Evolutionary conservation across 495 filamentous ascomycete genomes (phyloP), one percentile per base, ranked within the genome.

Genomic region (Amorphotheca resinae): DNA sequence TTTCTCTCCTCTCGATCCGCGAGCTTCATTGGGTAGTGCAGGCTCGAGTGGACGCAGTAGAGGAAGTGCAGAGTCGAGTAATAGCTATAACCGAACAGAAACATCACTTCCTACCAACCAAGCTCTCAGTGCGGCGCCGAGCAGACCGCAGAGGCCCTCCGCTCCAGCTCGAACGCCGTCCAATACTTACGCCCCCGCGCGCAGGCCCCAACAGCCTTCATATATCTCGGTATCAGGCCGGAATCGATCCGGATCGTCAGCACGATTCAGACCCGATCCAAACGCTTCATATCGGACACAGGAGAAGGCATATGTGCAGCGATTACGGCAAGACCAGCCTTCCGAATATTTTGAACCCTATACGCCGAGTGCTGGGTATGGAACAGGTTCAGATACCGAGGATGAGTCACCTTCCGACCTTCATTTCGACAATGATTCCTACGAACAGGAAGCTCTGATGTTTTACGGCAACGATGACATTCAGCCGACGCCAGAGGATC

Each of bases 381-480:
- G 80, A 57, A 73, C 67, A 2, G 86, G 87, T 33, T 87, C 89
- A 8, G 87, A 94, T 50, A 74, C 80, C n/a, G 91, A 96, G 38
- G 91, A 84, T 5, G 82, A 83, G 9, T 91, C 86, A 0, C 88
- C 88, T 3, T 82, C 82, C 0, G 89, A 91, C 47, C 74, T 77
- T 1, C 82, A 81, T 15, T 83, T 83, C 49, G 80, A 84, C 38
- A 81, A 82, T 47, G 84, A 94, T 54, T 69, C 73, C 26, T 94
- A 93, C 61, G 88, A 96, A 52, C 84, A 87, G 42, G 91, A 96
- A 55, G 88, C 84, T 21, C 77, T 95, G 55, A 73, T 96, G 43
- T 94, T 94, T 55, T 76, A 89, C 50, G 73, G 80, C 23, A 80
- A 85, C 42, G 83, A 91, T 53, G 84, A 93, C 44, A 82, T 83